Base-by-base conservation (phyloP, 176 grass and related monocot species). In the Sorghum bicolor region DNA sequence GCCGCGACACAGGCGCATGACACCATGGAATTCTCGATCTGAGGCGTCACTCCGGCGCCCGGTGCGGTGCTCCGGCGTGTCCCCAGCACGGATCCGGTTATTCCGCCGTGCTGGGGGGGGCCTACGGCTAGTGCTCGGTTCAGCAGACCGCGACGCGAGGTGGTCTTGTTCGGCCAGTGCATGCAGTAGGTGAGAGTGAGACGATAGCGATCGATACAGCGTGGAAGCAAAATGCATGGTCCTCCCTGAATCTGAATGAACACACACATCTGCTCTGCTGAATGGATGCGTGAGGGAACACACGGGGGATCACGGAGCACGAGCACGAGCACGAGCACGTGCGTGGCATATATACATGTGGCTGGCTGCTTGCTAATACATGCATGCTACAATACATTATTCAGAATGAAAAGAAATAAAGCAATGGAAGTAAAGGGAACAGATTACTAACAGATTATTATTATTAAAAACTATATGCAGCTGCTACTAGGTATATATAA, bases 21-120 rank as follows among this genome's bases (percentile, higher is more conserved):
- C n/a, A n/a, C 64, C 66, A 38, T 70, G 28, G 12, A 72, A 66
- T 32, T 53, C 32, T 31, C 44, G 43, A 44, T 44, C 38, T 30
- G 55, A 9, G 62, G 14, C 12, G 15, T 15, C 53, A 72, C 67
- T 4, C 15, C 17, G 45, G 15, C 0, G 11, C 12, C 45, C 45
- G 45, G 45, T 48, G 45, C 45, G 45, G 15, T 48, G 48, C 48
- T 52, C 47, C 47, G 40, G n/a, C n/a, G n/a, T 19, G 30, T 2
- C 20, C 55, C 67, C 55, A 34, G 48, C 78, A 81, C 39, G 57
- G 81, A 88, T 79, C 81, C 81, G 58, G 64, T 79, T 84, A 61
- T 78, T 67, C 0, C 65, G 81, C 44, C 44, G 45, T 3, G 57
- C 24, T 33, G 25, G 55, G 20, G n/a, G 2, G 0, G 15, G 44